These are phyloP conservation scores for Cordyceps pruinosa DNA, from an alignment of 2,329 filamentous ascomycete species.

Conservation along the genomic window DNA sequence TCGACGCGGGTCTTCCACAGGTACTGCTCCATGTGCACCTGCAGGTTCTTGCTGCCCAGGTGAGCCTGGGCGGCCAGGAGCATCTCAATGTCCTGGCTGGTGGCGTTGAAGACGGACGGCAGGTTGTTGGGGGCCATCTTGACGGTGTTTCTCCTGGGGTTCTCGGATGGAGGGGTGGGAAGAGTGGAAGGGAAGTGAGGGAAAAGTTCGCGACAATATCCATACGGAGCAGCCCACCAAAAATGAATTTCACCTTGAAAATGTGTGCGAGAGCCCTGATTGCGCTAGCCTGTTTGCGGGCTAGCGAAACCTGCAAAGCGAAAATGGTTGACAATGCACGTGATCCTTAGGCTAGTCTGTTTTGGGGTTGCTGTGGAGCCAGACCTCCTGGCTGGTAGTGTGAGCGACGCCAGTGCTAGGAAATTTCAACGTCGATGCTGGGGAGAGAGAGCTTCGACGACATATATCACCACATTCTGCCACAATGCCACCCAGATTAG, in stretches of 20 bases:
- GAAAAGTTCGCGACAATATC: slow-evolving; percentile 36
- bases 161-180: slow-evolving; percentile 25
- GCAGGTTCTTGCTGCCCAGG: slow-evolving; percentile 97
- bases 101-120: slow-evolving; percentile 92
- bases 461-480: slow-evolving; percentile 11
- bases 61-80: slow-evolving; percentile 95
- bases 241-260: slow-evolving; percentile 28
- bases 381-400: background rate
- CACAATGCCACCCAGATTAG: slow-evolving; percentile 63
- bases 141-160: slow-evolving; percentile 36
- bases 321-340: slow-evolving; percentile 22
- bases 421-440: slow-evolving; percentile 29
- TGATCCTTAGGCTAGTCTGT: slow-evolving; percentile 21
- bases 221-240: slow-evolving; percentile 17
- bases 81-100: slow-evolving; percentile 98
- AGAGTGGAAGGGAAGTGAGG: slow-evolving; percentile 21
- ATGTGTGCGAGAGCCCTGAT: slow-evolving; percentile 33
- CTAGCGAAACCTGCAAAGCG: slow-evolving; percentile 15
- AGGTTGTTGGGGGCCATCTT: slow-evolving; percentile 95
- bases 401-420: slow-evolving; percentile 15
- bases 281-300: slow-evolving; percentile 19
- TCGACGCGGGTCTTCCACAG: slow-evolving; percentile 99
- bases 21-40: slow-evolving; percentile 99
- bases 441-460: slow-evolving; percentile 4
- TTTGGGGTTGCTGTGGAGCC: slow-evolving; percentile 1